phyloP scores from a whole-genome alignment of 805 yeast genomes.

The Candida incommunis region DNA sequence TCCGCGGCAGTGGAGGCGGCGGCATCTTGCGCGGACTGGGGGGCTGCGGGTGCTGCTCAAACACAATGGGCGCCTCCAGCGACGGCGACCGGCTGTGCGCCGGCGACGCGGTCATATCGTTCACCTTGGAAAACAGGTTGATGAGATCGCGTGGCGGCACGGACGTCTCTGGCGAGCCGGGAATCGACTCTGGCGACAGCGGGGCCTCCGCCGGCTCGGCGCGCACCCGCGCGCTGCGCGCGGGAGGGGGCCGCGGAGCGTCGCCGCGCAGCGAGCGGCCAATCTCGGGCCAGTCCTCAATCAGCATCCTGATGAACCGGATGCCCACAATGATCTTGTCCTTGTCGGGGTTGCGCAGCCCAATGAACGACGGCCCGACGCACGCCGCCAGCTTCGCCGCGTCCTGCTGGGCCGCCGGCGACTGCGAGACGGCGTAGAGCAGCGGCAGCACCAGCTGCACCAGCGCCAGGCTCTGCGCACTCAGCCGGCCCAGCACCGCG shows the following conservation, averaged over 20 bases:
- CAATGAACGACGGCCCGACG: constrained; percentile 42
- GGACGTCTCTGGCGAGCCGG: background rate
- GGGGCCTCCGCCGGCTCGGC: background rate
- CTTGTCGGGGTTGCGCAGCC: constrained; percentile 32
- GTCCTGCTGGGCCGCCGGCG: background rate
- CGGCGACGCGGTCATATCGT: background rate
- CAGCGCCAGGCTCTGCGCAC: background rate
- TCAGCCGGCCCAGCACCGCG: constrained; percentile 20
- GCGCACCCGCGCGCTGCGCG: background rate
- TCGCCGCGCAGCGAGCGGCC: background rate
- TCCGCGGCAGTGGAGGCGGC: constrained; percentile 9
- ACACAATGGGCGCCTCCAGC: background rate
- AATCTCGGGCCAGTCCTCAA: constrained; percentile 35
- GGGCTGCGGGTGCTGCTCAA: constrained; percentile 5
- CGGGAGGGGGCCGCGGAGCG: constrained; percentile 2
- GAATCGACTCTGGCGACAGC: background rate
- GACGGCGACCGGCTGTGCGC: background rate
- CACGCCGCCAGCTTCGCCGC: constrained; percentile 29
- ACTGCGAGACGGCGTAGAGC: constrained; percentile 13
- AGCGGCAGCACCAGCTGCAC: background rate
- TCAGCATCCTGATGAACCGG: constrained; percentile 37
- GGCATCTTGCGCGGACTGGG: constrained; percentile 5
- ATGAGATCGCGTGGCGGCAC: constrained; percentile 6
- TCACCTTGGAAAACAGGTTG: background rate
- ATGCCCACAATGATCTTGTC: constrained; percentile 37